These are phyloP conservation scores for Sphagnum contortum DNA, from an alignment of 225 moss, liverwort and hornwort genomes.

Conservation along the genomic window DNA sequence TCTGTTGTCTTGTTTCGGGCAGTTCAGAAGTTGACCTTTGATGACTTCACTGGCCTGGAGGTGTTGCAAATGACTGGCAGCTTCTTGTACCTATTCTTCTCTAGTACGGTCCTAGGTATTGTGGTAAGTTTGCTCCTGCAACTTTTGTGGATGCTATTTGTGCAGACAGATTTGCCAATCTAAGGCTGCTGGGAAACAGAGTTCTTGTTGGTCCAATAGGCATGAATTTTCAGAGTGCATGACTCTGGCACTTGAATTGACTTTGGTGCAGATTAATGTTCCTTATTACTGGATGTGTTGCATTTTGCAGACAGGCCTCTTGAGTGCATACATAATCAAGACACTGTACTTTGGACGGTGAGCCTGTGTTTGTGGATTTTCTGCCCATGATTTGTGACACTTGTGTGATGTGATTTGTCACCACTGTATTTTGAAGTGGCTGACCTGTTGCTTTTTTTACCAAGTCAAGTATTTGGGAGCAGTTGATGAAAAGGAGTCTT, in stretches of 20 bases:
- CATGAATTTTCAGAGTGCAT: too few species aligned
- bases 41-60: slow-evolving; percentile 37
- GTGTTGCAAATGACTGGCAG: slow-evolving; percentile 33
- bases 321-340: slow-evolving; percentile 78
- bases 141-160: too few species aligned
- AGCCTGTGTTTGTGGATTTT: slow-evolving; percentile 1
- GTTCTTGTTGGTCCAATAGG: too few species aligned
- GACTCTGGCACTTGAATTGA: too few species aligned
- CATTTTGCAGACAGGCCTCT: slow-evolving; percentile 35
- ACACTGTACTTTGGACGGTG: slow-evolving; percentile 64
- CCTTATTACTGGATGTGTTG: background rate
- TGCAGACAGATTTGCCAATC: too few species aligned
- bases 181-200: too few species aligned
- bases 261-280: background rate
- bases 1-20: slow-evolving; percentile 79
- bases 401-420: too few species aligned
- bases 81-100: slow-evolving; percentile 61
- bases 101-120: slow-evolving; percentile 59
- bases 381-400: too few species aligned
- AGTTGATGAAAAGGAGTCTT: too few species aligned
- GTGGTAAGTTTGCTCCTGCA: slow-evolving; percentile 10
- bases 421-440: too few species aligned
- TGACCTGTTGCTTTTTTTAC: too few species aligned
- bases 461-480: too few species aligned
- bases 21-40: slow-evolving; percentile 53